Conservation (phyloP, 2,329 filamentous ascomycete species). For the Fusarium sulawesiense region DNA sequence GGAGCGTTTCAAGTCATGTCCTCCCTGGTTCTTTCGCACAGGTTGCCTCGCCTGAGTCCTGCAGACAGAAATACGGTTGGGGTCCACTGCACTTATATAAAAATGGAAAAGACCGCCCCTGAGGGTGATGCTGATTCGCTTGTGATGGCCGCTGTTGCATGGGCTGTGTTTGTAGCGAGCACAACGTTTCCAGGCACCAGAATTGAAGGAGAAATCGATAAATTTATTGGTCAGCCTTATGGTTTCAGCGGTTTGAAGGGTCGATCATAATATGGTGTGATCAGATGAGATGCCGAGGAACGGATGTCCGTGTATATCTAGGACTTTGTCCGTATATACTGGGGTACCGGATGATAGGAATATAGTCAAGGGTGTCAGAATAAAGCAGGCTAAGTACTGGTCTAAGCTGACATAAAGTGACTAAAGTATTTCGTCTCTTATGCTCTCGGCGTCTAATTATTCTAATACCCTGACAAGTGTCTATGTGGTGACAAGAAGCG, state of each 20-base stretch:
- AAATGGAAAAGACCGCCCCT: constrained; percentile 8
- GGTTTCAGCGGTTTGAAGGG: background rate
- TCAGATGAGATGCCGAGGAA: background rate
- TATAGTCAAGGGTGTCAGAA: background rate
- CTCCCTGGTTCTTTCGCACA: constrained; percentile 12
- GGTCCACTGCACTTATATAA: constrained; percentile 32
- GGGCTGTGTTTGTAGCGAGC: constrained; percentile 42
- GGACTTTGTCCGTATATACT: too few relatives aligned
- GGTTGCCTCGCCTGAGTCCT: constrained; percentile 34
- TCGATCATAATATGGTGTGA: background rate
- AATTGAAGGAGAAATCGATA: constrained; percentile 2
- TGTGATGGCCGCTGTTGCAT: constrained; percentile 49
- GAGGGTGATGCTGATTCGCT: constrained; percentile 43
- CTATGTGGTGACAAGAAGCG: too few relatives aligned
- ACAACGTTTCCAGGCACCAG: constrained; percentile 39
- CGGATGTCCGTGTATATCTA: background rate
- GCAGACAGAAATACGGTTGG: constrained; percentile 15
- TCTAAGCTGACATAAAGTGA: background rate
- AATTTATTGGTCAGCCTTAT: constrained; percentile 41
- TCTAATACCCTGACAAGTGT: too few relatives aligned
- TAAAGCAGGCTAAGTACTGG: background rate
- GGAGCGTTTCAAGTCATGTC: background rate
- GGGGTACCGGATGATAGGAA: too few relatives aligned
- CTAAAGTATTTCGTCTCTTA: background rate
- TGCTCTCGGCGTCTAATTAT: too few relatives aligned